phyloP scores from a whole-genome alignment of 306 rosid species.

The Trifolium pratense region DNA sequence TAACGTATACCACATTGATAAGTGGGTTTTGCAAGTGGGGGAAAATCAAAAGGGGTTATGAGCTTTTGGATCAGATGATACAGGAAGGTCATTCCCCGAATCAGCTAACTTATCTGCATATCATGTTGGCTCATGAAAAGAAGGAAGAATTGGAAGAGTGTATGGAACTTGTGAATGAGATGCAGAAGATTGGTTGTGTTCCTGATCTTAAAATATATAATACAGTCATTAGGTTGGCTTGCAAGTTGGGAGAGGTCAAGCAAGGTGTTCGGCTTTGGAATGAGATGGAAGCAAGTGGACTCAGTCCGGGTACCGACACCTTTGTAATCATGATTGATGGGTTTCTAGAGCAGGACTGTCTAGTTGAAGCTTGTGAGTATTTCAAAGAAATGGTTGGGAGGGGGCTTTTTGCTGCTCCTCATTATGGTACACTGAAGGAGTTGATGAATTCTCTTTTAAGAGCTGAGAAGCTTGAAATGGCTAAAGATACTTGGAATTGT shows the following conservation, averaged over 20 bases:
- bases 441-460: conserved; percentile 67
- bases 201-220: conserved; percentile 75
- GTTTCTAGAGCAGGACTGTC: conserved; percentile 67
- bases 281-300: conserved; percentile 68
- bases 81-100: conserved; percentile 66
- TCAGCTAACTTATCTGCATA: conserved; percentile 67
- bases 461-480: conserved; percentile 81
- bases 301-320: conserved; percentile 69
- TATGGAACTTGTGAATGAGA: conserved; percentile 69
- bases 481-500: conserved; percentile 81
- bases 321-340: conserved; percentile 84
- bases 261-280: conserved; percentile 78
- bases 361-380: conserved; percentile 80
- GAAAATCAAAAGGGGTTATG: conserved; percentile 69
- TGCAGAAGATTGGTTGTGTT: conserved; percentile 72
- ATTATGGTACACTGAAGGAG: conserved; percentile 81
- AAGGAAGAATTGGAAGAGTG: conserved; percentile 87
- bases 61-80: conserved; percentile 76
- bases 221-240: conserved; percentile 71
- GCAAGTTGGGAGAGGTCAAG: conserved; percentile 77
- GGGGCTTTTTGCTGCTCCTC: conserved; percentile 69
- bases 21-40: conserved; percentile 89
- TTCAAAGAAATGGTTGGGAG: conserved; percentile 81
- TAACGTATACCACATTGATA: conserved; percentile 76
- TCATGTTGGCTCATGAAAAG: conserved; percentile 83